These are phyloP conservation scores for Striga asiatica DNA, from an alignment of 257 asterid species.

Conservation along the genomic window DNA sequence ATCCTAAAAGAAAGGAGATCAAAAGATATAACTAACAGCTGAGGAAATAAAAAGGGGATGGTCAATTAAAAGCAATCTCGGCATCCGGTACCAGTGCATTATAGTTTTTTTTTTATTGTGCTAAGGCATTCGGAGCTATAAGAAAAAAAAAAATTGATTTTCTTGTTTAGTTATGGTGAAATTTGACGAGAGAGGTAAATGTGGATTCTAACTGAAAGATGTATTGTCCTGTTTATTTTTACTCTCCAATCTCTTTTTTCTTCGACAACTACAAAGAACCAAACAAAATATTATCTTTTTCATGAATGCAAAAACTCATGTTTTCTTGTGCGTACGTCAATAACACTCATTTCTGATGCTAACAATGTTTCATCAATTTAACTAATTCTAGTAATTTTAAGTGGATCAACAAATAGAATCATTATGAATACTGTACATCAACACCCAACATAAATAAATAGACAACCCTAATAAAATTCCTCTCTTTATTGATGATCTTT, in stretches of 20 bases:
- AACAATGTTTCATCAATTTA: neutral
- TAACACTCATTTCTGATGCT: neutral
- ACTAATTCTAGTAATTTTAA: too few species aligned
- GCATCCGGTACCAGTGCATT: slow-evolving; percentile 6
- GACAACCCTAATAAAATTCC: neutral
- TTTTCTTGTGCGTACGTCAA: neutral
- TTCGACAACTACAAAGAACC: too few species aligned
- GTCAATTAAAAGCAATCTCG: slow-evolving; percentile 2
- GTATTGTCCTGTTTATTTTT: neutral
- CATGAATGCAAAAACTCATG: too few species aligned
- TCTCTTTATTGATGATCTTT: too few species aligned
- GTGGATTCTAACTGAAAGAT: neutral
- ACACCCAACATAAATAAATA: neutral
- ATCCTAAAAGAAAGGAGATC: neutral
- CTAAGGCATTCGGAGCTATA: neutral
- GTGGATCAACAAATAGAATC: too few species aligned
- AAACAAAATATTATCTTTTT: too few species aligned
- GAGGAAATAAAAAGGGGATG: neutral
- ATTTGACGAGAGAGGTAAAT: neutral
- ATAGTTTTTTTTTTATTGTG: neutral
- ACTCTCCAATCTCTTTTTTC: neutral
- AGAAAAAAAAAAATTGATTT: neutral
- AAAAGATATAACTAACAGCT: neutral
- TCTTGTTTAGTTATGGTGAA: neutral
- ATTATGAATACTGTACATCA: too few species aligned